Conservation (phyloP, 2,329 filamentous ascomycete genomes). For the Stylonectria norvegica region DNA sequence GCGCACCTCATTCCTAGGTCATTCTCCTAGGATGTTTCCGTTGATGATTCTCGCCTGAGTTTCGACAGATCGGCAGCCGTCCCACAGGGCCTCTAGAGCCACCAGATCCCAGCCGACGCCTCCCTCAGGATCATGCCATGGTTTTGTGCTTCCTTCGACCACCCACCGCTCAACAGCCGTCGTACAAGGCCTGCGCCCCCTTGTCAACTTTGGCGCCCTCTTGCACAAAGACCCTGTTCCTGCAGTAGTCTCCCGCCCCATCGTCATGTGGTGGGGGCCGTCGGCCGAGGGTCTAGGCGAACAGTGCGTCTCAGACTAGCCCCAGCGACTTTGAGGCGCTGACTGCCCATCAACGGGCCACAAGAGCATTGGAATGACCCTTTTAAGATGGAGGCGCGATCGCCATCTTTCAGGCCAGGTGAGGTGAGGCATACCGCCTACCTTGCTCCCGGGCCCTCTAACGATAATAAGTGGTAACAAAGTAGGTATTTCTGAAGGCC, state of each 20-base stretch:
- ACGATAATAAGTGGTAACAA: too few species aligned
- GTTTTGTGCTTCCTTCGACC: conserved; percentile 10
- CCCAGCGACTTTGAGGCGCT: conserved; percentile 10
- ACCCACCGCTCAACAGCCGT: conserved; percentile 13
- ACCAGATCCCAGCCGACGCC: conserved; percentile 11
- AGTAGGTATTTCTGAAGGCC: too few species aligned
- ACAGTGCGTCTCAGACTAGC: conserved; percentile 9
- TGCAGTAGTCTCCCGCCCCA: conserved; percentile 25
- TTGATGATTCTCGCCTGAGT: conserved; percentile 5
- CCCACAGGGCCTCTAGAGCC: too few species aligned
- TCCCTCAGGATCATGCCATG: conserved; percentile 18
- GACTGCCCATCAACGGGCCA: conserved; percentile 6
- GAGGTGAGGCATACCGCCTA: too few species aligned
- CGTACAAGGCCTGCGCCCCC: neutral
- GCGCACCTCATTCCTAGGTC: neutral
- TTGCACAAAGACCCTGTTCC: conserved; percentile 24
- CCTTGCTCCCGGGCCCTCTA: too few species aligned
- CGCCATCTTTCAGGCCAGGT: conserved; percentile 5
- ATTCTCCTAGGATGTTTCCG: conserved; percentile 1
- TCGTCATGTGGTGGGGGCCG: conserved; percentile 24
- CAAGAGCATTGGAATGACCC: neutral
- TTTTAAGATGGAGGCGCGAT: conserved; percentile 11
- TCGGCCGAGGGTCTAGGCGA: conserved; percentile 11
- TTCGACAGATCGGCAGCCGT: conserved; percentile 3
- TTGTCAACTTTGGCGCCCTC: neutral